Base-by-base conservation (phyloP, 345 rosid genomes). In the Viola odorata region DNA sequence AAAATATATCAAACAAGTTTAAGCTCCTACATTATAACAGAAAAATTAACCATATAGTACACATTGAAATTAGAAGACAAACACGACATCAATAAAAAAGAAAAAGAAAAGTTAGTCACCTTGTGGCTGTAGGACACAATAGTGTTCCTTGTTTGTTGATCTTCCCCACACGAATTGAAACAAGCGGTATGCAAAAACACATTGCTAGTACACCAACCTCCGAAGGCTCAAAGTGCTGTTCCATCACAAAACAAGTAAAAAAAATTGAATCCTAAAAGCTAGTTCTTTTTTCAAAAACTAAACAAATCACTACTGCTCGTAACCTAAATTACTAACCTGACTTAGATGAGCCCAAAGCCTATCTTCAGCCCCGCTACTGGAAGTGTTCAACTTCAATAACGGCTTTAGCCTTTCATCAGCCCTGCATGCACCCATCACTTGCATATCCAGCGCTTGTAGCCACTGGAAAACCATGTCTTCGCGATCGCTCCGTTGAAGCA, bases 401-500 rank as follows among this genome's bases (percentile, higher is more conserved):
- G 99, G 99, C 79, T 85, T 95, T 72, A 95, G 68, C 66, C 99
- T 84, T 85, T 95, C 99, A 12, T 95, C 97, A 6, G 82, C 90
- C n/a, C 99, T 79, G 73, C 99, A 95, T 17, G 97, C 97, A 15
- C 99, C 99, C 50, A 86, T 63, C 12, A 95, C 88, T 57, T 91
- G 99, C 84, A 88, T 62, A 74, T 95, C 97, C 66, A 95, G 80
- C 57, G 97, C 92, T 61, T 79, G 97, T 12, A 95, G 69, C 99
- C 99, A 95, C 80, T 75, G 79, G 69, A 91, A 50, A 68, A 95
- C 85, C 75, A 78, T 88, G 67, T 82, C 92, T 68, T 85, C 96
- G 13, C 86, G 81, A 69, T 69, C 85, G 71, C 72, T 81, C 12
- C 68, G 69, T 15, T 84, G 89, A 61, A 87, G 73, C 71, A 88